These are phyloP conservation scores for Vaccinium corymbosum DNA, from an alignment of 148 eudicot species.

Conservation along the genomic window DNA sequence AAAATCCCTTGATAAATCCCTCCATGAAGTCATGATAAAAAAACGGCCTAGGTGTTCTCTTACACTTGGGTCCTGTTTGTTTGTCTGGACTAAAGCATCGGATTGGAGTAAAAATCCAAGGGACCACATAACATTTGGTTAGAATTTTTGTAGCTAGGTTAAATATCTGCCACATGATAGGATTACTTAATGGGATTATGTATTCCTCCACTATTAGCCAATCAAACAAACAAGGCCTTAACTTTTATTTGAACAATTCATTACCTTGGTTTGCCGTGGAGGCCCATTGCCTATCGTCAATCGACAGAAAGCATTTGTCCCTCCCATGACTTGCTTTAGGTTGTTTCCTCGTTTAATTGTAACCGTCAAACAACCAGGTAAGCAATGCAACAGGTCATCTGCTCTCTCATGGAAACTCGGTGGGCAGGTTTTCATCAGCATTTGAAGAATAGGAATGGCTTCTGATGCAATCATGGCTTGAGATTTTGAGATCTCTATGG, in stretches of 20 bases:
- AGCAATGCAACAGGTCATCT: conserved; percentile 61
- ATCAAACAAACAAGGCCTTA: not conserved
- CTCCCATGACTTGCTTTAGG: conserved; percentile 66
- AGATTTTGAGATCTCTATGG: conserved; percentile 65
- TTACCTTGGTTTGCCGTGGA: conserved; percentile 70
- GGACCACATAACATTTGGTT: not conserved
- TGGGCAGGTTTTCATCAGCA: conserved; percentile 72
- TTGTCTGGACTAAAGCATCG: not conserved
- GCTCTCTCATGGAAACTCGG: conserved; percentile 81
- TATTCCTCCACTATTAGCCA: not conserved
- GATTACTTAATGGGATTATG: not conserved
- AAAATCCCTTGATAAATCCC: not conserved
- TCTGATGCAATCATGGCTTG: conserved; percentile 73
- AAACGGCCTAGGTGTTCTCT: not conserved
- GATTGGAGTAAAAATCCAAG: not conserved
- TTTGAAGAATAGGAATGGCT: conserved; percentile 77
- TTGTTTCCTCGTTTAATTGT: conserved; percentile 63
- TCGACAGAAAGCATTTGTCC: conserved; percentile 72
- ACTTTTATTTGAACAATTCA: conserved; percentile 1
- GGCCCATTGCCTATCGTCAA: conserved; percentile 74
- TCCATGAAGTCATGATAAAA: not conserved
- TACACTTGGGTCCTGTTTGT: not conserved
- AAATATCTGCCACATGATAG: not conserved
- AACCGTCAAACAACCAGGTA: conserved; percentile 86
- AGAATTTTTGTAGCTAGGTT: not conserved